A percentile compares a stretch with the other conserved stretches of the same genome.
phyloP scores from a whole-genome alignment of 495 filamentous ascomycete genomes.

The Lichina pygmaea region DNA sequence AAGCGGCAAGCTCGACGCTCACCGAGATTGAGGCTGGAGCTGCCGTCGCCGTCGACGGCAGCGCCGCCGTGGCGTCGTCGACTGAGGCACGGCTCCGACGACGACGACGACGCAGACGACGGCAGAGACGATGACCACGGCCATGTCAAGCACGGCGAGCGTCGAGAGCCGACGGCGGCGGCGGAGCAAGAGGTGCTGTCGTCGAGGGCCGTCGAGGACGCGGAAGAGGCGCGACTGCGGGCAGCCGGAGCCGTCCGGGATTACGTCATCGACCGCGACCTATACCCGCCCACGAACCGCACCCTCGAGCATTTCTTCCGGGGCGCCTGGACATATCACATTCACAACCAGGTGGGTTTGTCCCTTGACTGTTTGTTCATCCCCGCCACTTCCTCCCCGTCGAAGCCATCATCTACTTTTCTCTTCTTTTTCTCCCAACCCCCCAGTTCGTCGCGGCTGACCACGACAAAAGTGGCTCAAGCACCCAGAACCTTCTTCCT shows the following conservation, averaged over 20 bases:
- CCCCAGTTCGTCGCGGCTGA: neutral
- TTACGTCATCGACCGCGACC: constrained; percentile 18
- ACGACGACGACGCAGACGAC: too few relatives aligned
- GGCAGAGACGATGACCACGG: too few relatives aligned
- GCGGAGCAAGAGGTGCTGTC: too few relatives aligned
- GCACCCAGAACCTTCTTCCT: constrained; percentile 27
- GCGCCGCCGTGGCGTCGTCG: too few relatives aligned
- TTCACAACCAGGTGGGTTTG: constrained; percentile 24
- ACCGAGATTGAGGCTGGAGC: too few relatives aligned
- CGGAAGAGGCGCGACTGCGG: constrained; percentile 11
- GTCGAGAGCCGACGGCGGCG: too few relatives aligned
- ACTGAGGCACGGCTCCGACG: too few relatives aligned
- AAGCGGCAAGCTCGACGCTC: neutral
- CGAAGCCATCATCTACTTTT: constrained; percentile 3
- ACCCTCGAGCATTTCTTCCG: constrained; percentile 28
- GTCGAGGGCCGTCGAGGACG: too few relatives aligned
- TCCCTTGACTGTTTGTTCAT: constrained; percentile 4
- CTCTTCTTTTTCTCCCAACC: neutral
- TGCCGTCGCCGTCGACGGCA: too few relatives aligned
- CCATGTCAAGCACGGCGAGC: too few relatives aligned
- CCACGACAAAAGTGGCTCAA: constrained; percentile 17
- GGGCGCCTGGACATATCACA: constrained; percentile 28
- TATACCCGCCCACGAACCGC: constrained; percentile 25
- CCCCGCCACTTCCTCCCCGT: neutral
- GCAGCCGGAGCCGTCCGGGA: constrained; percentile 10